Evolutionary conservation across 108 stramenopile genomes (phyloP), one percentile per base, ranked within the genome.

Genomic region (Asterionellopsis glacialis): DNA sequence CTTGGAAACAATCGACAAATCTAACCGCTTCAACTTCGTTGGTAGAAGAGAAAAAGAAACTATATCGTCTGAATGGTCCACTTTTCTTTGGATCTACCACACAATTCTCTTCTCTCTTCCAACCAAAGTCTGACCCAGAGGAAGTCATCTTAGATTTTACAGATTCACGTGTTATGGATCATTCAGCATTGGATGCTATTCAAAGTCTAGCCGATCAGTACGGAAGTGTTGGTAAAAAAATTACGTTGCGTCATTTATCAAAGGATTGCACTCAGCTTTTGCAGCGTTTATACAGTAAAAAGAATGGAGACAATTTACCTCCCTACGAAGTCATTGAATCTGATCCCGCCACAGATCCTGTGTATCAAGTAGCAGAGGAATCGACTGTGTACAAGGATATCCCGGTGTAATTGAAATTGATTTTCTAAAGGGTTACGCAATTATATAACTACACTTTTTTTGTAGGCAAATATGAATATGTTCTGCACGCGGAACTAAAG

Each of bases 131-230:
- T 12, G 86, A 90, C 63, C 82, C 86, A 12, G 58, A 64, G 33
- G 72, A 80, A n/a, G 65, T 93, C 12, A 68, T 87, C 41, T 57
- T 93, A 39, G 91, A 93, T 72, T 88, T 93, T 50, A 73, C 73
- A 38, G 49, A 73, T 40, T 84, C 73, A 0, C 42, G 78, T 16
- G 76, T 93, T 0, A 71, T 70, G 59, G 86, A 93, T 66, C 86
- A 88, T 56, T 86, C 82, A 15, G 91, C 86, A 2, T 53, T 90
- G 22, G 81, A 83, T 38, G 83, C 86, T 15, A 80, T 93, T 51
- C 73, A 86, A 38, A 75, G 28, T 6, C 9, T 90, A 9, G 74
- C 84, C 12, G 74, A 80, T 19, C 57, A 72, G 27, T 93, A 86
- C 63, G 80, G 77, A 3, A 57, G 62, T 28, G 19, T 65, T 9